Conservation (phyloP, 2,329 filamentous ascomycete genomes). For the Apiospora kogelbergensis region DNA sequence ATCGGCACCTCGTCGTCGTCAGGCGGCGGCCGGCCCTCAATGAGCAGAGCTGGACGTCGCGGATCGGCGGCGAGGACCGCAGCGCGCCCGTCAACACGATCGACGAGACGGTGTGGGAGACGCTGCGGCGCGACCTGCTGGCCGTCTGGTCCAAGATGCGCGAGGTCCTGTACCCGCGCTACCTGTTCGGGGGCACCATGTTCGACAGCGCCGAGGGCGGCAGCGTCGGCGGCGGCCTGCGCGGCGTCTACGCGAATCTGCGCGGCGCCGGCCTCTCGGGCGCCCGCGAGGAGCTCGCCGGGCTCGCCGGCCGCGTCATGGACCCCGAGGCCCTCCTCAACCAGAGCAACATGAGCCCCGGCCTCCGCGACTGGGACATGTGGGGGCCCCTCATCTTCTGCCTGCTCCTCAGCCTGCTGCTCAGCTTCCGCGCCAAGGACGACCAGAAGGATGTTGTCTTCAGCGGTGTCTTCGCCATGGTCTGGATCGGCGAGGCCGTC, state of each 20-base stretch:
- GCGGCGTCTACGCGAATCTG: constrained; percentile 62
- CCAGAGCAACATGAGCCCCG: constrained; percentile 79
- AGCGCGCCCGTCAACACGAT: constrained; percentile 89
- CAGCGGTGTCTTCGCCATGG: constrained; percentile 91
- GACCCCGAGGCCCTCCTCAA: constrained; percentile 61
- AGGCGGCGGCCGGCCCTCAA: constrained; percentile 49
- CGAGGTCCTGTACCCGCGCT: constrained; percentile 94
- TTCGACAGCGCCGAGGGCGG: constrained; percentile 51
- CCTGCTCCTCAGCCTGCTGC: constrained; percentile 79
- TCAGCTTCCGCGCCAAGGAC: constrained; percentile 77
- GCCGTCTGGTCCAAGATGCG: constrained; percentile 98
- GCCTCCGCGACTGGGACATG: constrained; percentile 93
- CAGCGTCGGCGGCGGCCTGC: constrained; percentile 31
- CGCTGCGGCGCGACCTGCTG: constrained; percentile 85
- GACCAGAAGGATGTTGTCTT: constrained; percentile 89
- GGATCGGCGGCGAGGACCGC: constrained; percentile 88
- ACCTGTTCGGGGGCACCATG: constrained; percentile 75
- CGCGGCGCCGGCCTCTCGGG: constrained; percentile 58
- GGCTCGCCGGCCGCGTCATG: constrained; percentile 61
- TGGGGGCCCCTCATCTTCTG: constrained; percentile 98
- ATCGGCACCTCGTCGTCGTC: constrained; percentile 65
- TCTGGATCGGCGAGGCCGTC: constrained; percentile 95
- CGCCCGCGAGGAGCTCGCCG: constrained; percentile 61
- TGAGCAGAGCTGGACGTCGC: constrained; percentile 81
- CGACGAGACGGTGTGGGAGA: constrained; percentile 96